Evolutionary conservation across 73 alveolate genomes (phyloP).

Genomic region (Symbiodinium pilosum): DNA sequence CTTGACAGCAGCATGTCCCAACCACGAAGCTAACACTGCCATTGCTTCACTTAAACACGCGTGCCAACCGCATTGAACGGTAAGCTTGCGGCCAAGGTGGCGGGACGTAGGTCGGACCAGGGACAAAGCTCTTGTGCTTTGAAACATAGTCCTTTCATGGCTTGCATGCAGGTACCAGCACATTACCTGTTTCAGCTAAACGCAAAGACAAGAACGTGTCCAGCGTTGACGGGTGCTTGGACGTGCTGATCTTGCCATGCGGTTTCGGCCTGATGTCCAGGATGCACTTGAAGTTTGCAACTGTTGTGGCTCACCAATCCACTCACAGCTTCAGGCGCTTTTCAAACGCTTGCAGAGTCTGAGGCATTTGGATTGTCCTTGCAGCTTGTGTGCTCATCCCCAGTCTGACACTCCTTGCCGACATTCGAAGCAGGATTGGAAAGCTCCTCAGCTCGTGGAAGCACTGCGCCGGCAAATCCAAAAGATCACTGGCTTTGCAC

Average conservation of each 20-base stretch:
- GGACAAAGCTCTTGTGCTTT: constrained; percentile 93
- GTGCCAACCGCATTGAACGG: too few relatives aligned
- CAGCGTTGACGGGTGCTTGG: constrained; percentile 60
- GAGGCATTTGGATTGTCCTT: background rate
- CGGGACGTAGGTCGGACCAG: constrained; percentile 83
- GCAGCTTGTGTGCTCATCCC: background rate
- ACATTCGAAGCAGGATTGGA: background rate
- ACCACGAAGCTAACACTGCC: background rate
- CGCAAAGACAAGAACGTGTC: background rate
- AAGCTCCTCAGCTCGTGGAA: background rate
- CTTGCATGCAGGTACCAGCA: background rate
- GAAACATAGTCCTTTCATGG: constrained; percentile 22
- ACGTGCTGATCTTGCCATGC: constrained; percentile 83
- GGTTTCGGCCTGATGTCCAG: constrained; percentile 62
- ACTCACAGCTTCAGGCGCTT: background rate
- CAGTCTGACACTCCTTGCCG: background rate
- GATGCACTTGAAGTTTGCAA: background rate
- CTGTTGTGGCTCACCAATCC: background rate
- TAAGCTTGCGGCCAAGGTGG: constrained; percentile 85
- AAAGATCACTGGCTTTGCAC: too few relatives aligned
- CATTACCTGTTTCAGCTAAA: background rate
- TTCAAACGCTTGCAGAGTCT: background rate
- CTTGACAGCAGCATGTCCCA: too few relatives aligned
- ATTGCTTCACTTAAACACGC: too few relatives aligned
- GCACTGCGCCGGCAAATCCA: too few relatives aligned